Percentiles rank a stretch among this genome's conserved stretches.
Evolutionary conservation across 768 basidiomycete genomes (phyloP).

Genomic region (Kwoniella europaea): DNA sequence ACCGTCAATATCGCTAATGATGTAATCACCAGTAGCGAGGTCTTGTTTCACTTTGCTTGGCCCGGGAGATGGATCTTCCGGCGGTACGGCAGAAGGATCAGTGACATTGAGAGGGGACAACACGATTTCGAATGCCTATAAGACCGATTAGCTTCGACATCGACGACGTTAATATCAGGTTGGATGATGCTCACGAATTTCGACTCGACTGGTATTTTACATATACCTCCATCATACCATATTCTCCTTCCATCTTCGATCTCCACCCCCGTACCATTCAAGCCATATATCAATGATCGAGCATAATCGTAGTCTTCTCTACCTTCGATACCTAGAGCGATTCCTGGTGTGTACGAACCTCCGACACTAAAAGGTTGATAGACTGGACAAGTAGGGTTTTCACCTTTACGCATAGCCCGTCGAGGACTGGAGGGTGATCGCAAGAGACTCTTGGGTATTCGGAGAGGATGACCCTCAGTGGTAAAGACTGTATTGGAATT

Average conservation of each 20-base stretch:
- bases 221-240: slow-evolving; percentile 44
- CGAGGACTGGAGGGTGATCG: slow-evolving; percentile 69
- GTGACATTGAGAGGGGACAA: slow-evolving; percentile 67
- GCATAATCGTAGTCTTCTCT: slow-evolving; percentile 82
- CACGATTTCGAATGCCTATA: slow-evolving; percentile 80
- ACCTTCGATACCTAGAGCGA: slow-evolving; percentile 72
- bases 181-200: slow-evolving; percentile 39
- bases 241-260: slow-evolving; percentile 31
- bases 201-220: slow-evolving; percentile 31
- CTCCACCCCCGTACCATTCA: slow-evolving; percentile 17
- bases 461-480: slow-evolving; percentile 90
- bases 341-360: slow-evolving; percentile 56
- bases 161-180: background rate
- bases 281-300: slow-evolving; percentile 67
- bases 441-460: slow-evolving; percentile 66
- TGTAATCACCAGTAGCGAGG: slow-evolving; percentile 68
- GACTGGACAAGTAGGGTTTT: slow-evolving; percentile 65
- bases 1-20: slow-evolving; percentile 77
- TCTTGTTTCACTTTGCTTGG: slow-evolving; percentile 67
- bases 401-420: slow-evolving; percentile 54
- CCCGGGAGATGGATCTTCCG: slow-evolving; percentile 75
- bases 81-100: slow-evolving; percentile 54
- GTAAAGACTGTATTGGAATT: slow-evolving; percentile 90
- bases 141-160: background rate
- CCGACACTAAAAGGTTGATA: slow-evolving; percentile 60